Evolutionary conservation across 2,329 filamentous ascomycete genomes (phyloP).

Genomic region (Chaetomiaceae sp.): DNA sequence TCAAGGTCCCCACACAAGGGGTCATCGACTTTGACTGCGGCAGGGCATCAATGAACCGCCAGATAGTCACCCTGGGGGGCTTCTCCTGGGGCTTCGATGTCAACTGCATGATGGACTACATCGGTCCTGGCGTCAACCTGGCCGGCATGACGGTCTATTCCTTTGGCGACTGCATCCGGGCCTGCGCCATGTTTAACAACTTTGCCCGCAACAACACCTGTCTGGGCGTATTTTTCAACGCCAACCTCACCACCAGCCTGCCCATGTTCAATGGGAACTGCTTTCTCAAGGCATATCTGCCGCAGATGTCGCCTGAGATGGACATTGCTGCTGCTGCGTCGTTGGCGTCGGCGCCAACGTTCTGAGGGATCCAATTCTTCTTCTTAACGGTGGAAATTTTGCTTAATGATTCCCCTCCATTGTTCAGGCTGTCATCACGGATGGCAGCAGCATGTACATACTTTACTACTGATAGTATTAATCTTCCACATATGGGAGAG

Average conservation of each 20-base stretch:
- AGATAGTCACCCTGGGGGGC: slow-evolving; percentile 12
- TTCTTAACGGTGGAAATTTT: no score
- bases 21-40: slow-evolving; percentile 18
- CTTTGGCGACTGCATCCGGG: slow-evolving; percentile 15
- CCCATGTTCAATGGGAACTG: slow-evolving; percentile 13
- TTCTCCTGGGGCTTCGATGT: slow-evolving; percentile 15
- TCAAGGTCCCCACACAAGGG: slow-evolving; percentile 11
- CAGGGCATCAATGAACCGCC: slow-evolving; percentile 7
- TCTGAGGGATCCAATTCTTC: no score
- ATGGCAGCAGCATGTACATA: no score
- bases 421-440: no score
- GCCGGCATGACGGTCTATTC: slow-evolving; percentile 14
- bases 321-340: slow-evolving; percentile 11
- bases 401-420: no score
- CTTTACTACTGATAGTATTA: no score
- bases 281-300: slow-evolving; percentile 16
- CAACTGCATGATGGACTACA: slow-evolving; percentile 12
- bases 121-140: slow-evolving; percentile 5
- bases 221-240: slow-evolving; percentile 15
- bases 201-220: slow-evolving; percentile 17
- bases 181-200: slow-evolving; percentile 17
- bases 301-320: slow-evolving; percentile 7
- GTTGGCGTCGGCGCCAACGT: slow-evolving; percentile 10
- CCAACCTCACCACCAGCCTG: slow-evolving; percentile 13
- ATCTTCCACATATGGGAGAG: no score